Evolutionary conservation across 1,284 basidiomycete genomes (phyloP), one percentile per base, ranked within the genome.

Genomic region (Peniophora sp.): DNA sequence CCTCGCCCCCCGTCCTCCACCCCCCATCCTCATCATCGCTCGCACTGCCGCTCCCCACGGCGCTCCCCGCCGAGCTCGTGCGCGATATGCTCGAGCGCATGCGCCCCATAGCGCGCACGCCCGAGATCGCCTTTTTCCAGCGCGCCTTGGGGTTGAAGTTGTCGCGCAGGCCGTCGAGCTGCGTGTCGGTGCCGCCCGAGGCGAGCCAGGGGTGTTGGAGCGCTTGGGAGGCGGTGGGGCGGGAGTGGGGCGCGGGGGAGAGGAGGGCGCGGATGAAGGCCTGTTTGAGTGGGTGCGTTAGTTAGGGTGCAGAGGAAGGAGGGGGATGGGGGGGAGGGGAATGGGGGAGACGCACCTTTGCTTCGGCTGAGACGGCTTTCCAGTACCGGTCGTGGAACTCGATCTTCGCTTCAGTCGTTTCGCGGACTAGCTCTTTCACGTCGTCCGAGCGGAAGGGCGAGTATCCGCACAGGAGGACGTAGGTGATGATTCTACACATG

Each of bases 301-400:
- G 49, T 27, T 22, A 47, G 14, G 18, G 15, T 15, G 34, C 42
- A 47, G 43, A 27, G 34, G 47, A 47, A n/a, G 37, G 48, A 15
- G 14, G 12, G 11, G 3, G 22, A 34, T 42, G 42, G 24, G 23
- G 17, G 35, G 51, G 23, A 15, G 14, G 34, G 22, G 15, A 32
- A 20, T 22, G 46, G 47, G 24, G 27, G 22, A 10, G 24, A 18
- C 8, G 18, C 14, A 3, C 24, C 57, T 61, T 2, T 42, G 87
- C 88, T 66, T 84, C 77, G 2, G 69, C 60, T 2, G 85, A 89
- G 27, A 97, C 81, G 56, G 96, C 95, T 64, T 83, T 82, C 96
- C 96, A 99, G 60, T 95, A 98, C 35, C 85, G 79, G 23, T 95
- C 90, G 60, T 96, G 92, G 65, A 98, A 98, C 58, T 88, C 85